Evolutionary conservation across 31 red algal genomes (phyloP).

Genomic region (Odonthalia washingtoniensis): DNA sequence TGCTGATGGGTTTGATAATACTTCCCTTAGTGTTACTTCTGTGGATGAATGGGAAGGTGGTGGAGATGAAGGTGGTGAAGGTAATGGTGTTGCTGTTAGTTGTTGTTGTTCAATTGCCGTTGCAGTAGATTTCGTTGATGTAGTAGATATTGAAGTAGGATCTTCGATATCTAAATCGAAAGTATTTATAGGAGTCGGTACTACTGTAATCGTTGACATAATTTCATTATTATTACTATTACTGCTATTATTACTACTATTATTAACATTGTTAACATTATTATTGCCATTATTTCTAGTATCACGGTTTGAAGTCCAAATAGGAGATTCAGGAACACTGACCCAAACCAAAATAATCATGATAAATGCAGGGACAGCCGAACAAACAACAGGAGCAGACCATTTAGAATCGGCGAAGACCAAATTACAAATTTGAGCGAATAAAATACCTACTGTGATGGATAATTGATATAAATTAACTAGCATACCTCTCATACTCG

Average conservation of each 20-base stretch:
- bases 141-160: too few relatives aligned
- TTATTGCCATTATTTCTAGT: too few relatives aligned
- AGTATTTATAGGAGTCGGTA: too few relatives aligned
- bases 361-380: constrained; percentile 30
- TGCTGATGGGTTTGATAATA: constrained; percentile 26
- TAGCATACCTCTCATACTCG: constrained; percentile 44
- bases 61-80: too few relatives aligned
- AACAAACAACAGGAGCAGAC: constrained; percentile 31
- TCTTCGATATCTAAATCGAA: too few relatives aligned
- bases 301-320: constrained; percentile 47
- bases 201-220: too few relatives aligned
- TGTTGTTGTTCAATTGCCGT: not conserved
- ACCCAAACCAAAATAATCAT: constrained; percentile 44
- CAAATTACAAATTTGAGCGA: constrained; percentile 43
- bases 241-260: not conserved
- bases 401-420: constrained; percentile 34
- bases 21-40: constrained; percentile 9
- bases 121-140: not conserved
- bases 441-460: constrained; percentile 65
- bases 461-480: constrained; percentile 69
- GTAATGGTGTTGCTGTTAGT: too few relatives aligned
- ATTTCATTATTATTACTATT: not conserved
- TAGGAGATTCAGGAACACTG: constrained; percentile 59
- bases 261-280: too few relatives aligned
- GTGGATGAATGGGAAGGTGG: too few relatives aligned